phyloP scores from a whole-genome alignment of 2,329 filamentous ascomycete species.

The Cercospora nicotianae region DNA sequence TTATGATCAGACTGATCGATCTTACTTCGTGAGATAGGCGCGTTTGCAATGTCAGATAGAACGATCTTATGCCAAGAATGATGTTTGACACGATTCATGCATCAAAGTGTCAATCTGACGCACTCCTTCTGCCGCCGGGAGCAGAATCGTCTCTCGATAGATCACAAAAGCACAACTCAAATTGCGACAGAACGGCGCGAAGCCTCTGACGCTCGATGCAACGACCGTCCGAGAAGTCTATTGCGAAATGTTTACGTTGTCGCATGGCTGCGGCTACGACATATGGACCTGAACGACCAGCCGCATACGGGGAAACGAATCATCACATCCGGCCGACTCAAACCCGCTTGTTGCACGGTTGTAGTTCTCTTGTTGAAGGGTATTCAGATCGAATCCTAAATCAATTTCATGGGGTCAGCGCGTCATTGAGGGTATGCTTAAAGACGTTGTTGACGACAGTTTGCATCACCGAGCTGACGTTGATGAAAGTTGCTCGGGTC shows the following conservation, averaged over 20 bases:
- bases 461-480: background rate
- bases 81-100: background rate
- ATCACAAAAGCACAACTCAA: background rate
- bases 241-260: background rate
- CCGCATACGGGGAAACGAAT: background rate
- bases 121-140: background rate
- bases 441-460: background rate
- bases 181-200: background rate
- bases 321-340: background rate
- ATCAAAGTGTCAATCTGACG: background rate
- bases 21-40: background rate
- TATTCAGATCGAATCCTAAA: background rate
- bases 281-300: background rate
- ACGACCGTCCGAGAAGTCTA: background rate
- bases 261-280: background rate
- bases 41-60: background rate
- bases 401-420: background rate
- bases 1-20: background rate
- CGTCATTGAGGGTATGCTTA: background rate
- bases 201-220: background rate
- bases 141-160: background rate
- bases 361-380: background rate
- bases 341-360: background rate
- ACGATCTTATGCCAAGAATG: background rate
- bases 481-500: background rate